phyloP scores from a whole-genome alignment of 352 stramenopile species.

The Phytophthora quininea region DNA sequence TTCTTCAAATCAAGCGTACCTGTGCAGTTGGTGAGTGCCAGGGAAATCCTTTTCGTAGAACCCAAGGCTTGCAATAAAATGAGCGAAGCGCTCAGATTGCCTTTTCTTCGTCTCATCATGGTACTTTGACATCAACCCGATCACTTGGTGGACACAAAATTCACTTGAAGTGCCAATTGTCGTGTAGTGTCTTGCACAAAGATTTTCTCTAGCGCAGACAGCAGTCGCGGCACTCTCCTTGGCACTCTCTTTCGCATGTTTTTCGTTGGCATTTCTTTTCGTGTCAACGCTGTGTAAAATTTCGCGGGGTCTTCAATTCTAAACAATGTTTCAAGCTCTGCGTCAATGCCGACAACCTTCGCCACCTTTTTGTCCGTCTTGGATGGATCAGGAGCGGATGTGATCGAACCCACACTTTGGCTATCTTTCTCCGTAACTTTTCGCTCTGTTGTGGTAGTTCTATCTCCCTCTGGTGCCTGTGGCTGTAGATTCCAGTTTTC shows the following conservation, averaged over 20 bases:
- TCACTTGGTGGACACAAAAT: neutral
- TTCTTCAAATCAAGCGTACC: too few relatives aligned
- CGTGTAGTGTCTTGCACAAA: neutral
- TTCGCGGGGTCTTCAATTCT: neutral
- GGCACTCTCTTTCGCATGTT: neutral
- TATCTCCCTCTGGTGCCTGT: too few relatives aligned
- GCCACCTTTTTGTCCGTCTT: too few relatives aligned
- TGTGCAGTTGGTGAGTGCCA: too few relatives aligned
- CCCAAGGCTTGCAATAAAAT: too few relatives aligned
- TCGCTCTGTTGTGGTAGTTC: too few relatives aligned
- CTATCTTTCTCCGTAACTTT: neutral
- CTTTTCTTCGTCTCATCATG: neutral
- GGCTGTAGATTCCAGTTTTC: conserved; percentile 2
- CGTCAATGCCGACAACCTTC: too few relatives aligned
- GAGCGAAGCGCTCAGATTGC: too few relatives aligned
- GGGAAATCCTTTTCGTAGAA: too few relatives aligned
- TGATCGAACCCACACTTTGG: neutral
- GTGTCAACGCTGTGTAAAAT: neutral
- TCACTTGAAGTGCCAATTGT: neutral
- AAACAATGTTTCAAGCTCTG: too few relatives aligned
- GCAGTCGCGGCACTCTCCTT: neutral
- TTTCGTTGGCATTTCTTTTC: neutral
- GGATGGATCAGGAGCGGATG: too few relatives aligned
- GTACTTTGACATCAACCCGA: neutral
- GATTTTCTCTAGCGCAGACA: neutral